Percentiles rank a stretch among this genome's conserved stretches.
These are phyloP conservation scores for Pichia kudriavzevii DNA, from an alignment of 1,139 yeast genomes.

Conservation along the genomic window DNA sequence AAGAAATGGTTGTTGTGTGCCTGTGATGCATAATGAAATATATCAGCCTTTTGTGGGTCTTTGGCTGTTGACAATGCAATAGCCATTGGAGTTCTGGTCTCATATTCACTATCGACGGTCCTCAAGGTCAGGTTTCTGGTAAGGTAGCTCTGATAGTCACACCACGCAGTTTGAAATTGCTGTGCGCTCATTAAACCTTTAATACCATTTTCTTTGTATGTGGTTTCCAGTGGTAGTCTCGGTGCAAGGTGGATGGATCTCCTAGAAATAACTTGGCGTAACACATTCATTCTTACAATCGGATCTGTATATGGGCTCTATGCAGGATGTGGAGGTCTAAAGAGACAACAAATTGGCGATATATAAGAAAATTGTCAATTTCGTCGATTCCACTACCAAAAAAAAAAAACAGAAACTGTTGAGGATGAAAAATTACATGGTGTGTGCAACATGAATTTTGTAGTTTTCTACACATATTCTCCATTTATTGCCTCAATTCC, in stretches of 20 bases:
- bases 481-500: too few relatives aligned
- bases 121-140: slow-evolving; percentile 63
- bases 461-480: too few relatives aligned
- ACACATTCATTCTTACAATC: neutral
- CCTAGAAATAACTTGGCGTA: slow-evolving; percentile 4
- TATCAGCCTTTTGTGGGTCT: slow-evolving; percentile 58
- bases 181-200: slow-evolving; percentile 61
- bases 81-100: slow-evolving; percentile 71
- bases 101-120: slow-evolving; percentile 75
- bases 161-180: slow-evolving; percentile 75
- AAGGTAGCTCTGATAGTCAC: slow-evolving; percentile 64
- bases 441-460: too few relatives aligned
- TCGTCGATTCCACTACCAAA: too few relatives aligned
- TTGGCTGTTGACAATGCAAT: slow-evolving; percentile 67
- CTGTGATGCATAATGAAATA: slow-evolving; percentile 85
- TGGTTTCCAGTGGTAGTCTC: slow-evolving; percentile 36
- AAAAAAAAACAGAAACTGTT: too few relatives aligned
- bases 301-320: too few relatives aligned
- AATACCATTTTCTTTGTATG: slow-evolving; percentile 46
- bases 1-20: slow-evolving; percentile 89
- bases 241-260: slow-evolving; percentile 57
- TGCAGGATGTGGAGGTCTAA: too few relatives aligned
- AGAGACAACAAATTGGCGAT: too few relatives aligned
- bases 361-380: too few relatives aligned
- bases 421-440: too few relatives aligned